Evolutionary conservation across 768 basidiomycete genomes (phyloP).

Genomic region (Rhodosporidiobolus odoratus): DNA sequence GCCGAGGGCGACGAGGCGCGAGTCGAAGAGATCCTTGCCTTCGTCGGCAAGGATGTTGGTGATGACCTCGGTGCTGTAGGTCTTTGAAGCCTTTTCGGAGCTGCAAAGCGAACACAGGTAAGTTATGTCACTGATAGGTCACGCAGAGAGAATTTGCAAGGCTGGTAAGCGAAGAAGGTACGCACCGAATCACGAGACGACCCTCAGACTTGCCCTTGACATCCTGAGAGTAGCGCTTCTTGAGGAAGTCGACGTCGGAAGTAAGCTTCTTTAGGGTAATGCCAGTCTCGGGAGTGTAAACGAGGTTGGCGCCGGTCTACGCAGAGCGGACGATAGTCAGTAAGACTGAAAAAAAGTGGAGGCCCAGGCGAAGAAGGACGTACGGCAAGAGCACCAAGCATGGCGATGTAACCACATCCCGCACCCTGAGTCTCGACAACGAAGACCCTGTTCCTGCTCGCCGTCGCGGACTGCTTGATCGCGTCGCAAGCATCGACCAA

Average conservation of each 20-base stretch:
- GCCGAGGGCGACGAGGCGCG: slow-evolving; percentile 89
- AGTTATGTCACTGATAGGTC: background rate
- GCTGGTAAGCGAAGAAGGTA: slow-evolving; percentile 6
- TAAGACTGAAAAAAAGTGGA: background rate
- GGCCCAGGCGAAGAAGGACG: slow-evolving; percentile 51
- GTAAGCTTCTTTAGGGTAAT: slow-evolving; percentile 76
- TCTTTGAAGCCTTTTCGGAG: slow-evolving; percentile 75
- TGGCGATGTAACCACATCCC: slow-evolving; percentile 89
- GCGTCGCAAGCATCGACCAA: slow-evolving; percentile 96
- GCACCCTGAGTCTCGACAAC: slow-evolving; percentile 98
- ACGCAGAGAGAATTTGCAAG: no score
- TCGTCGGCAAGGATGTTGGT: slow-evolving; percentile 94
- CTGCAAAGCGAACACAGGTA: slow-evolving; percentile 48
- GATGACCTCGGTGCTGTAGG: slow-evolving; percentile 86
- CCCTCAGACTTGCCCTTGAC: slow-evolving; percentile 85
- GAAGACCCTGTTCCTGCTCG: slow-evolving; percentile 91
- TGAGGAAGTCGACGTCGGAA: slow-evolving; percentile 80
- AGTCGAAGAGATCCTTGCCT: slow-evolving; percentile 84
- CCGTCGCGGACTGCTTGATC: slow-evolving; percentile 96
- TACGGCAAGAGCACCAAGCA: slow-evolving; percentile 91
- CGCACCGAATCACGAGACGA: slow-evolving; percentile 81
- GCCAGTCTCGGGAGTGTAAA: slow-evolving; percentile 89
- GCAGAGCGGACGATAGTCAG: background rate
- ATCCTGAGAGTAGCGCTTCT: slow-evolving; percentile 76
- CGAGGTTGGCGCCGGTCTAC: slow-evolving; percentile 84